phyloP scores from a whole-genome alignment of 148 eudicot species.

The Camellia sinensis region DNA sequence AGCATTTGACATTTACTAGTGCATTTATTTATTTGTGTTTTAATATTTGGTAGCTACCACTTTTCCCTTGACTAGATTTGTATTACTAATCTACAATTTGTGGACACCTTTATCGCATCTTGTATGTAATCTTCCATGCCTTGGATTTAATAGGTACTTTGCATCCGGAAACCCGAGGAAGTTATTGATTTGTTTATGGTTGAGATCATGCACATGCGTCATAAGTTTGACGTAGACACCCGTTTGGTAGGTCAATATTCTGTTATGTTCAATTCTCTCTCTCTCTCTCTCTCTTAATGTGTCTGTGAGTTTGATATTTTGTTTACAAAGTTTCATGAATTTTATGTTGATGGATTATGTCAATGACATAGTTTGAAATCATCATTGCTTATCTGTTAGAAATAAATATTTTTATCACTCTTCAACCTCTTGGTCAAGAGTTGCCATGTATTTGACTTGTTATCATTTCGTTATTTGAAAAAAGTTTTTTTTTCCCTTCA shows the following conservation, averaged over 20 bases:
- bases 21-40: background rate
- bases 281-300: constrained; percentile 4
- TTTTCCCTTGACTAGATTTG: background rate
- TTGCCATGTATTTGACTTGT: background rate
- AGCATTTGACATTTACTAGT: background rate
- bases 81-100: background rate
- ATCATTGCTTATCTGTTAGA: background rate
- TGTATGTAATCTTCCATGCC: background rate
- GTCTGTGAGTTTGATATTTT: background rate
- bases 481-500: background rate
- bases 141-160: constrained; percentile 62
- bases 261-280: background rate
- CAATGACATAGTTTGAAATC: background rate
- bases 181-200: constrained; percentile 95
- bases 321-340: background rate
- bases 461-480: background rate
- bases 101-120: background rate
- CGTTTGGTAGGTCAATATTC: constrained; percentile 55
- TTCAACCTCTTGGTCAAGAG: background rate
- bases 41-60: background rate
- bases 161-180: constrained; percentile 92
- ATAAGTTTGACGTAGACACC: constrained; percentile 96
- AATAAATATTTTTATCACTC: background rate
- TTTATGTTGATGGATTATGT: background rate
- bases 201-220: constrained; percentile 99